Percentiles rank a stretch among this genome's conserved stretches.
Evolutionary conservation across 345 rosid genomes (phyloP).

Genomic region (Mercurialis annua): DNA sequence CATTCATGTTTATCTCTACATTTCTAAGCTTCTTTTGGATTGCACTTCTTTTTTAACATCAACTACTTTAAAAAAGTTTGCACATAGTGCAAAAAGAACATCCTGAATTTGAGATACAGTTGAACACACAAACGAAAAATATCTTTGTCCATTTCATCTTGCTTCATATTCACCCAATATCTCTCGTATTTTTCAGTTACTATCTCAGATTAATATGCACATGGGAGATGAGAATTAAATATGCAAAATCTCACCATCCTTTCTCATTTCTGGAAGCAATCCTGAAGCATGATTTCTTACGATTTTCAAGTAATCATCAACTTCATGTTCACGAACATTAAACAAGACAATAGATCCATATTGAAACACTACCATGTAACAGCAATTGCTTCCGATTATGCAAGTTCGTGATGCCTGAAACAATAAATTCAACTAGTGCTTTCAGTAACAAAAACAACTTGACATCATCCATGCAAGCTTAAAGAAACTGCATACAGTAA

Average conservation of each 20-base stretch:
- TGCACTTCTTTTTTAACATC: no score
- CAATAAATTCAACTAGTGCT: conserved; percentile 6
- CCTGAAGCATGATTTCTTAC: conserved; percentile 84
- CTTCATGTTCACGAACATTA: conserved; percentile 71
- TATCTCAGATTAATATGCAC: neutral
- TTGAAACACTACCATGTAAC: conserved; percentile 87
- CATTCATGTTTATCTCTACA: neutral
- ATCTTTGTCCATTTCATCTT: neutral
- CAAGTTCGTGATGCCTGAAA: conserved; percentile 63
- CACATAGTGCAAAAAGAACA: neutral
- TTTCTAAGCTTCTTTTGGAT: neutral
- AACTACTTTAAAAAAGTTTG: neutral
- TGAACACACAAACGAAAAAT: neutral
- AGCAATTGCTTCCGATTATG: conserved; percentile 70
- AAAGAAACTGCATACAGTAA: no score
- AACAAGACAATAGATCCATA: conserved; percentile 93
- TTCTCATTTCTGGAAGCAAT: conserved; percentile 90
- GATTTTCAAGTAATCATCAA: conserved; percentile 80
- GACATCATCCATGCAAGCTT: neutral
- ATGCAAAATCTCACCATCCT: conserved; percentile 63
- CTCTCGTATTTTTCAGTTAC: neutral
- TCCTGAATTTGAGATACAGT: neutral
- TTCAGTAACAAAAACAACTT: conserved; percentile 8
- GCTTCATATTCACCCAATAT: neutral
- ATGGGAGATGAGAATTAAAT: neutral